Conservation (phyloP, 2,329 filamentous ascomycete genomes). For the Claviceps monticola region DNA sequence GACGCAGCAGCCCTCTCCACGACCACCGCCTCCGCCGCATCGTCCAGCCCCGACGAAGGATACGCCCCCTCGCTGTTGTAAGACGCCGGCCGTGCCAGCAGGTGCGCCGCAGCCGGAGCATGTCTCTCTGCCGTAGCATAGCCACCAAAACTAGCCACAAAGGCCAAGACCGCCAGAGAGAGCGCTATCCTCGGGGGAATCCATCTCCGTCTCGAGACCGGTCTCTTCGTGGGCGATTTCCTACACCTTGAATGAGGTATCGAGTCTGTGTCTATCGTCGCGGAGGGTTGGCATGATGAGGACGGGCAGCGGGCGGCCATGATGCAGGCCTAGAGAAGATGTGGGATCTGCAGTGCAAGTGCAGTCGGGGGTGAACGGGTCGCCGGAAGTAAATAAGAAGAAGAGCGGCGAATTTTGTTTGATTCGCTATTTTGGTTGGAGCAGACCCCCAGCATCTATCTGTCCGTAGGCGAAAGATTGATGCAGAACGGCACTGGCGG, state of each 20-base stretch:
- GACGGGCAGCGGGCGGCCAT: neutral
- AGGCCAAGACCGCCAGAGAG: neutral
- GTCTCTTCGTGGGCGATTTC: neutral
- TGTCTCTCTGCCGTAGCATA: neutral
- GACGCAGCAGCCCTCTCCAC: no score
- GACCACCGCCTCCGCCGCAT: neutral
- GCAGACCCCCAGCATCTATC: neutral
- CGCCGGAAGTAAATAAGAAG: neutral
- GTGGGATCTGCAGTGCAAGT: neutral
- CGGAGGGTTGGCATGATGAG: no score
- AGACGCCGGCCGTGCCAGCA: neutral
- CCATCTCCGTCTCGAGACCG: neutral
- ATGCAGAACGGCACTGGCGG: no score
- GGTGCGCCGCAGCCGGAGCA: neutral
- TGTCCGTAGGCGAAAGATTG: neutral
- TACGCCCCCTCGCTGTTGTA: neutral
- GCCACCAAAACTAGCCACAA: neutral
- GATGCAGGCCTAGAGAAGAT: neutral
- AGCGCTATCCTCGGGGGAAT: neutral
- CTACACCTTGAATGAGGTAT: neutral
- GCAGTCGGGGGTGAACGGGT: no score
- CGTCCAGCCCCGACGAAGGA: neutral
- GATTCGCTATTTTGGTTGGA: neutral
- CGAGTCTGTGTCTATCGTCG: neutral
- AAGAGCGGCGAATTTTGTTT: neutral